Evolutionary conservation across 768 basidiomycete species (phyloP), one percentile per base, ranked within the genome.

Genomic region (Russula lepida): DNA sequence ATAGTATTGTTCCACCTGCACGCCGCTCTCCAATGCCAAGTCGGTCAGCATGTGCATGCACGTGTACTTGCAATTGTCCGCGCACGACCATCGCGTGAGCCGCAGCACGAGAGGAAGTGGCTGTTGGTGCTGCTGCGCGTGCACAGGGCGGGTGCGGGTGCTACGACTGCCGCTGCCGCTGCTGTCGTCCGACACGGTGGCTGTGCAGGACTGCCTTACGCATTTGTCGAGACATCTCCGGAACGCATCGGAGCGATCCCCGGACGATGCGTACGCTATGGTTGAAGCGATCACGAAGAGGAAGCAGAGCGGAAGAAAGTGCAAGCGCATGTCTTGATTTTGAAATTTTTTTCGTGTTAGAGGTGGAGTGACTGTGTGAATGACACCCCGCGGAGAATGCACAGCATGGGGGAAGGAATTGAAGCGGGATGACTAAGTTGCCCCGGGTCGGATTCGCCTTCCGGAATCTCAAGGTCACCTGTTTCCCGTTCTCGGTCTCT

Each of bases 21-120:
- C 66, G 0, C 81, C 81, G 6, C 60, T 66, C 33, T 65, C 54
- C n/a, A 81, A 65, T 35, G 83, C 82, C 8, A 73, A 68, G 63
- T 83, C 80, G 5, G 90, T 92, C 39, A 91, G 77, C 51, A 77
- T 73, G 69, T 94, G 92, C 83, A 88, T 92, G 75, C 97, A 99
- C 4, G 70, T 71, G 70, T 99, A 99, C 71, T 84, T 84, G 78
- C 95, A 99, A 70, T 97, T 80, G 64, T 90, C 92, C 11, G 71
- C 69, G 74, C 94, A 97, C 33, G 88, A 83, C 95, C 95, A 98
- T n/a, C 82, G 76, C 28, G 89, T 87, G 60, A 89, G 68, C 32
- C 81, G 78, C 35, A 91, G 78, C 33, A 80, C 71, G n/a, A 84
- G 66, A 3, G 87, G 73, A 13, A 15, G 56, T 7, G 55, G 13